Evolutionary conservation across 2,329 filamentous ascomycete genomes (phyloP).

Genomic region (Monosporascus sp.): DNA sequence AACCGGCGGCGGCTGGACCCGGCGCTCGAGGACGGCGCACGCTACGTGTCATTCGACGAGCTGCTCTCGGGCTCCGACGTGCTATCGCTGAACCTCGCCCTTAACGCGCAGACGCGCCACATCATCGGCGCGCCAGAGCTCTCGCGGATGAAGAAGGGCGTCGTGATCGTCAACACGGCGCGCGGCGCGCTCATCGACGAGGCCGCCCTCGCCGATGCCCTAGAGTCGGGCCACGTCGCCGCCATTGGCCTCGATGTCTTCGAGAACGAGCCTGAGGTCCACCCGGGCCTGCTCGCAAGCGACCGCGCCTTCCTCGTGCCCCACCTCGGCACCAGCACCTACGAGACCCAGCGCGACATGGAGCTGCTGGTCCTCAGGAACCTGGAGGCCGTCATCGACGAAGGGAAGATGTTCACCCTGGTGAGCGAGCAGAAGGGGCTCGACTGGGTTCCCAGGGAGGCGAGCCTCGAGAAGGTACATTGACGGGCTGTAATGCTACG

Average conservation of each 20-base stretch:
- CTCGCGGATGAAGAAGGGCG: slow-evolving; percentile 69
- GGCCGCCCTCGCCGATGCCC: slow-evolving; percentile 67
- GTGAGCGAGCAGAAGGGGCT: slow-evolving; percentile 63
- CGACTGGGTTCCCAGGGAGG: slow-evolving; percentile 1
- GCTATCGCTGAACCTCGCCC: slow-evolving; percentile 71
- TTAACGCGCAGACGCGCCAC: slow-evolving; percentile 72
- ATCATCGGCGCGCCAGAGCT: slow-evolving; percentile 70
- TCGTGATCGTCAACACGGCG: slow-evolving; percentile 77
- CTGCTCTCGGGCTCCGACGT: slow-evolving; percentile 68
- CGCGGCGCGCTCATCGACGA: slow-evolving; percentile 81
- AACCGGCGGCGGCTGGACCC: slow-evolving; percentile 62
- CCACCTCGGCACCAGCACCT: slow-evolving; percentile 81
- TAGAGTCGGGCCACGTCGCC: slow-evolving; percentile 64
- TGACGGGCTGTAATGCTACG: slow-evolving; percentile 11
- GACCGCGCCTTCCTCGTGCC: slow-evolving; percentile 70
- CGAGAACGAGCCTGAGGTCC: slow-evolving; percentile 73
- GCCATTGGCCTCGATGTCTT: slow-evolving; percentile 76
- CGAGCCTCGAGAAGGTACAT: slow-evolving; percentile 2
- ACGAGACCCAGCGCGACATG: slow-evolving; percentile 62
- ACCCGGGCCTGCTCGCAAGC: slow-evolving; percentile 66
- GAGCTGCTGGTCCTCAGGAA: slow-evolving; percentile 49
- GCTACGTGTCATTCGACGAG: slow-evolving; percentile 70
- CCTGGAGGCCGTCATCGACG: slow-evolving; percentile 56
- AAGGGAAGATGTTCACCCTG: slow-evolving; percentile 58
- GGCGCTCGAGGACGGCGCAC: slow-evolving; percentile 47